Evolutionary conservation across 495 filamentous ascomycete species (phyloP).

Genomic region (Xylaria venustula): DNA sequence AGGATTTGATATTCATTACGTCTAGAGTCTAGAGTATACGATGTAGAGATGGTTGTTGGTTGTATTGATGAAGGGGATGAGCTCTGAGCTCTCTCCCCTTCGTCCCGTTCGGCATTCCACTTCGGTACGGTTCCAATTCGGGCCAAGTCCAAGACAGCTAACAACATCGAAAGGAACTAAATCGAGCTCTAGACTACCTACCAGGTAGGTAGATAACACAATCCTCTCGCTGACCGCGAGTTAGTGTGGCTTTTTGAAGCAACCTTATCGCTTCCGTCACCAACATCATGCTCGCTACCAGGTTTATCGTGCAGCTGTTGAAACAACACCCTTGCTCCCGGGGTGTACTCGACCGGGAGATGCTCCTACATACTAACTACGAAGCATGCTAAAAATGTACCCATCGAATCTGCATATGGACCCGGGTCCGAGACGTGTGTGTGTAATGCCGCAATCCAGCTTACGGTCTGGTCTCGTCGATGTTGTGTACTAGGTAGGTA

Average conservation of each 20-base stretch:
- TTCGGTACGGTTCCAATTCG: not conserved
- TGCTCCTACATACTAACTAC: too few relatives aligned
- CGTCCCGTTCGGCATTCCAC: not conserved
- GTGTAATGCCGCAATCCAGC: not conserved
- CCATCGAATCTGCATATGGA: not conserved
- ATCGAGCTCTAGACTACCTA: too few relatives aligned
- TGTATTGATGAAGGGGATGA: not conserved
- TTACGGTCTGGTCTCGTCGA: not conserved
- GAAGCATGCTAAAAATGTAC: not conserved
- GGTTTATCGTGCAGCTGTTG: constrained; percentile 9
- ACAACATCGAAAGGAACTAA: not conserved
- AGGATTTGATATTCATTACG: not conserved
- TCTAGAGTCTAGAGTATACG: not conserved
- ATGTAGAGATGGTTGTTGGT: not conserved
- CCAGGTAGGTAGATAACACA: not conserved
- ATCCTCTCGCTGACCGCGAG: not conserved
- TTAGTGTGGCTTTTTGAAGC: not conserved
- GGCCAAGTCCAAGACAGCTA: not conserved
- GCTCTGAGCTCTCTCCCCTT: not conserved
- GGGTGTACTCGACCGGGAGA: too few relatives aligned
- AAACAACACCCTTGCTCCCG: constrained; percentile 1
- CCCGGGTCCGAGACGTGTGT: not conserved
- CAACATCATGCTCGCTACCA: not conserved
- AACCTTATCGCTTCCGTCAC: not conserved
- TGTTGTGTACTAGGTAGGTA: not conserved